phyloP scores from a whole-genome alignment of 164 flowering plant species.

The Akebia trifoliata region DNA sequence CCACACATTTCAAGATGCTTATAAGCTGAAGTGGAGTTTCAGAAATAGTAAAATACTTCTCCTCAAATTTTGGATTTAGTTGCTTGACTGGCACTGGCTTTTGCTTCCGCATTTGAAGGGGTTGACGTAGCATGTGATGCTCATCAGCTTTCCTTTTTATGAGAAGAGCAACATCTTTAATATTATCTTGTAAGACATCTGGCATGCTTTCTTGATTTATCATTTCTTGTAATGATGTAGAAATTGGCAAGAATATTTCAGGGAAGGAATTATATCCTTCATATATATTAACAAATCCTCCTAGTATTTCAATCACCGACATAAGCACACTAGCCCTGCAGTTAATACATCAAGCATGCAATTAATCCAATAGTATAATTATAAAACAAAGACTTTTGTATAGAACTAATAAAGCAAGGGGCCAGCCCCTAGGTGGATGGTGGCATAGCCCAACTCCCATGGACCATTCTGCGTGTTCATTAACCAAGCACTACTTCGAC shows the following conservation, averaged over 20 bases:
- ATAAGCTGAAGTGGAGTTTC: neutral
- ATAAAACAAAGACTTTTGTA: neutral
- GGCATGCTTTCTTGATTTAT: constrained; percentile 47
- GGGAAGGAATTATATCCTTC: constrained; percentile 68
- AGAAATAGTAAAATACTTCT: constrained; percentile 52
- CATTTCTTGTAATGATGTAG: constrained; percentile 42
- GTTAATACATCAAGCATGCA: neutral
- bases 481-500: too few relatives aligned
- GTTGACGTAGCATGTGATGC: constrained; percentile 50
- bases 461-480: too few relatives aligned
- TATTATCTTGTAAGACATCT: constrained; percentile 33
- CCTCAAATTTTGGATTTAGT: constrained; percentile 79
- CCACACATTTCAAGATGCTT: neutral
- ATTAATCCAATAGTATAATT: neutral
- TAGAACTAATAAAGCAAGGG: neutral
- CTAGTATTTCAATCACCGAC: constrained; percentile 49
- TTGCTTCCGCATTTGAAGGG: constrained; percentile 79
- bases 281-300: constrained; percentile 52
- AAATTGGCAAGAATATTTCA: constrained; percentile 71
- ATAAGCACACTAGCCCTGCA: constrained; percentile 75
- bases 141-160: constrained; percentile 50
- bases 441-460: neutral
- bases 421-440: neutral
- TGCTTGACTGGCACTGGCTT: constrained; percentile 70
- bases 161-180: constrained; percentile 39